Base-by-base conservation (phyloP, 805 yeast species). In the Kodamaea leandrae region DNA sequence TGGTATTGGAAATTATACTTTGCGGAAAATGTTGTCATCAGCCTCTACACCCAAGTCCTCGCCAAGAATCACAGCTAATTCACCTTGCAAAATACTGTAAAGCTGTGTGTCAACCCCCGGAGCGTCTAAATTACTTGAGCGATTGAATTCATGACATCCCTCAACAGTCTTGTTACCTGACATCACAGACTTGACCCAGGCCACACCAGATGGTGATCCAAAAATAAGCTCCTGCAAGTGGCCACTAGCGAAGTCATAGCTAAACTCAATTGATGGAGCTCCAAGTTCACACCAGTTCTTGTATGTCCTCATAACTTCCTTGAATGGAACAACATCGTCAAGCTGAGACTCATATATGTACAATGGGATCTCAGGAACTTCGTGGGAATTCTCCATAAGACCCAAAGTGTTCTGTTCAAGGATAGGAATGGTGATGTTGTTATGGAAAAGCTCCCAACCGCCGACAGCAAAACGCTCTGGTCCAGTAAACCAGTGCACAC, bases 41-140 rank as follows among this genome's bases (percentile, higher is more conserved):
- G n/a, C n/a, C n/a, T n/a, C n/a, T n/a, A n/a, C n/a, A n/a, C n/a
- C n/a, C n/a, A n/a, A n/a, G n/a, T n/a, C n/a, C n/a, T n/a, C n/a
- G n/a, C n/a, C n/a, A n/a, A n/a, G n/a, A n/a, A n/a, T n/a, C n/a
- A n/a, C n/a, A n/a, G n/a, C n/a, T n/a, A n/a, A n/a, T n/a, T n/a
- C n/a, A n/a, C n/a, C n/a, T n/a, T n/a, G n/a, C 40, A 37, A 37
- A 7, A n/a, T 21, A 5, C 16, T 19, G 19, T 23, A 28, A 20
- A 37, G 30, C 6, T 28, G 24, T 2, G 16, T 12, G 25, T 25
- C n/a, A 17, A 76, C 37, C 68, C 64, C 42, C 68, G 59, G 50
- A 64, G 55, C 53, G 64, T 78, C 42, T 71, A 84, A 32, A 64
- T 63, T 57, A 52, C 64, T 9, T 60, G 59, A 46, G 70, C 82